These are phyloP conservation scores for Stephania yunnanensis DNA, from an alignment of 164 flowering plant species.

Conservation along the genomic window DNA sequence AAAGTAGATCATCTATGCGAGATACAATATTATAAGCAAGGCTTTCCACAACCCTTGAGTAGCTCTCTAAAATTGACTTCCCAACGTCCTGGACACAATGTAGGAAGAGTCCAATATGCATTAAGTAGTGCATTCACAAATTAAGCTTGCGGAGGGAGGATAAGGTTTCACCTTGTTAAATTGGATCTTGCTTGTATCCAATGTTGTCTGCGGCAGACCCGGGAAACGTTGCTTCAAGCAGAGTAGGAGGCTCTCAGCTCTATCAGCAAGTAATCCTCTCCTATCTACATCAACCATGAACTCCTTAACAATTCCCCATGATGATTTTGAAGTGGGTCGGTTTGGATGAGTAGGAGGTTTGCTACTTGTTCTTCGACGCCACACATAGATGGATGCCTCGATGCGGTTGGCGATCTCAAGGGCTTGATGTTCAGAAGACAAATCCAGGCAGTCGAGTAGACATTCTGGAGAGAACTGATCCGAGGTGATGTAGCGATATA, in stretches of 20 bases:
- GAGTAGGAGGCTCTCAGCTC: constrained; percentile 80
- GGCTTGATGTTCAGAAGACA: constrained; percentile 79
- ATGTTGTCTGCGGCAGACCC: constrained; percentile 69
- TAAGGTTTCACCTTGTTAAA: constrained; percentile 64
- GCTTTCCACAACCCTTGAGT: constrained; percentile 97
- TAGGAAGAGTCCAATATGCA: not conserved
- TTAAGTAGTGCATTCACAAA: not conserved
- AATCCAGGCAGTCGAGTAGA: constrained; percentile 87
- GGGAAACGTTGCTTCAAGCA: constrained; percentile 92
- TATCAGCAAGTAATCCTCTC: constrained; percentile 70
- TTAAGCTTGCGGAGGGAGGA: not conserved
- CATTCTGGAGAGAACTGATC: constrained; percentile 90
- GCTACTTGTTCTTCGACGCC: constrained; percentile 58
- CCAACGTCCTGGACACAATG: constrained; percentile 72
- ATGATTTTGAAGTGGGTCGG: constrained; percentile 58
- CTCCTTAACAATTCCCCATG: constrained; percentile 92
- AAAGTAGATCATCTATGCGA: constrained; percentile 84
- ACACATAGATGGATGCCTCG: constrained; percentile 79
- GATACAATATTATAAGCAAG: constrained; percentile 82
- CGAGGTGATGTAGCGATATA: constrained; percentile 81
- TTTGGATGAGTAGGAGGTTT: constrained; percentile 33
- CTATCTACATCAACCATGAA: constrained; percentile 79
- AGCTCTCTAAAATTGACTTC: constrained; percentile 92
- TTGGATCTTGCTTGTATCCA: constrained; percentile 91
- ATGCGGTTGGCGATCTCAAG: constrained; percentile 88